Conservation (phyloP, 768 basidiomycete genomes). For the Rhodosporidiobolus odoratus region DNA sequence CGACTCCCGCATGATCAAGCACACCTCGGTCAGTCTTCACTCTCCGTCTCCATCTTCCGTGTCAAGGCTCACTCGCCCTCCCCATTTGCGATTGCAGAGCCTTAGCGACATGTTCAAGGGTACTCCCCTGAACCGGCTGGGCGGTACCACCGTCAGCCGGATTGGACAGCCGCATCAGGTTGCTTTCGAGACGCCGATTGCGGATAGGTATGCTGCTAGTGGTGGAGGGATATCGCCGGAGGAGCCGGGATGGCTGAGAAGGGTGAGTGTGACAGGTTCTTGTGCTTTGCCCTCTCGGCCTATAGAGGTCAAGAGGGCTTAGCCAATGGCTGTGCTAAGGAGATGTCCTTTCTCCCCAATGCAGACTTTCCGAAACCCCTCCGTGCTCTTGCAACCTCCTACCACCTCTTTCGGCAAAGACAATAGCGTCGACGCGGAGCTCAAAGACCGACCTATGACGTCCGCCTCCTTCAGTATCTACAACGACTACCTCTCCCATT, state of each 20-base stretch:
- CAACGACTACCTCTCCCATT: not conserved
- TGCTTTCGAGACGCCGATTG: conserved; percentile 3
- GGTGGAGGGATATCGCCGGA: not conserved
- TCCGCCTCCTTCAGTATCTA: too few relatives aligned
- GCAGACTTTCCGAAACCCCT: too few relatives aligned
- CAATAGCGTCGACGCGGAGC: too few relatives aligned
- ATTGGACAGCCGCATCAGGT: not conserved
- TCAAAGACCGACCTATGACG: too few relatives aligned
- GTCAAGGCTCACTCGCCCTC: not conserved
- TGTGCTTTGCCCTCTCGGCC: not conserved
- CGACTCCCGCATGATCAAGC: not conserved
- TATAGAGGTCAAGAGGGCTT: not conserved
- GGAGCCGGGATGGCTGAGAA: conserved; percentile 1
- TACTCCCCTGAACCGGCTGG: not conserved
- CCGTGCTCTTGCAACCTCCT: too few relatives aligned
- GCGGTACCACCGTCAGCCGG: not conserved
- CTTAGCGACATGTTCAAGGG: conserved; percentile 27
- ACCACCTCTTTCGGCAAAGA: too few relatives aligned
- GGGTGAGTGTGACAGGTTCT: not conserved
- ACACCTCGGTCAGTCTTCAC: not conserved
- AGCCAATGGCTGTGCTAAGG: too few relatives aligned
- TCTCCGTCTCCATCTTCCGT: not conserved
- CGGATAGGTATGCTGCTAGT: not conserved
- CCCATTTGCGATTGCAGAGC: not conserved
- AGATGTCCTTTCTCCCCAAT: not conserved